Conservation (phyloP, 2,329 filamentous ascomycete genomes). For the Fusarium cyanostomum region DNA sequence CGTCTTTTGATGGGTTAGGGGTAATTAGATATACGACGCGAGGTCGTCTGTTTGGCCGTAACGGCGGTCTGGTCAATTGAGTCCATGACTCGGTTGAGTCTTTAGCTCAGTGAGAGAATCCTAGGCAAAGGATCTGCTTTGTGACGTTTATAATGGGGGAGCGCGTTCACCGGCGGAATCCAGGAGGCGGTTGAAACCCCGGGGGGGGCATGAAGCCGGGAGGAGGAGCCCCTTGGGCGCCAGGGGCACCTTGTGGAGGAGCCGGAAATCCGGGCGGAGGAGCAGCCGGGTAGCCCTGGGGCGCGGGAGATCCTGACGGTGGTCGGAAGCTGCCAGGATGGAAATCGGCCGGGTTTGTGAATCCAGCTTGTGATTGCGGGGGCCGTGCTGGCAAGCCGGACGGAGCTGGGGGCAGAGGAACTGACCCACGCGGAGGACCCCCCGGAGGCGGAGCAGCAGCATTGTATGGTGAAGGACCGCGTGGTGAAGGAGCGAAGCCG, state of each 20-base stretch:
- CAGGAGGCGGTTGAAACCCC: conserved; percentile 58
- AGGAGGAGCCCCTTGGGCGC: conserved; percentile 50
- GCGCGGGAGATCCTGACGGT: conserved; percentile 49
- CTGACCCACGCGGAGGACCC: conserved; percentile 43
- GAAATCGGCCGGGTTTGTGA: conserved; percentile 59
- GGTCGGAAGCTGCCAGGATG: conserved; percentile 56
- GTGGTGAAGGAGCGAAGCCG: conserved; percentile 51
- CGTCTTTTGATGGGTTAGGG: conserved; percentile 23
- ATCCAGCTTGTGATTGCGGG: conserved; percentile 57
- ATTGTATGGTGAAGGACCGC: conserved; percentile 50
- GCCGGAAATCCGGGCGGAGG: conserved; percentile 54
- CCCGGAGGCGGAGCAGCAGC: conserved; percentile 40
- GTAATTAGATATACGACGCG: conserved; percentile 34
- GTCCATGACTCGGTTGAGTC: conserved; percentile 23
- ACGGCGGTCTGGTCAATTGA: conserved; percentile 26
- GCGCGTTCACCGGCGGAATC: conserved; percentile 50
- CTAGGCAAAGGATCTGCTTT: conserved; percentile 16
- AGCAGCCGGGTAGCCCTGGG: conserved; percentile 52
- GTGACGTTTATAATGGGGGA: conserved; percentile 20
- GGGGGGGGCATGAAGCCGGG: conserved; percentile 55
- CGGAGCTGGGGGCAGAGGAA: conserved; percentile 59
- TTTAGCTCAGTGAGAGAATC: conserved; percentile 24
- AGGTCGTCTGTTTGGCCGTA: conserved; percentile 26
- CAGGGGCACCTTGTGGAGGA: conserved; percentile 47
- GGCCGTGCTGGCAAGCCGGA: conserved; percentile 62